These are phyloP conservation scores for Pseudopyricularia javanii DNA, from an alignment of 2,329 filamentous ascomycete species.

Conservation along the genomic window DNA sequence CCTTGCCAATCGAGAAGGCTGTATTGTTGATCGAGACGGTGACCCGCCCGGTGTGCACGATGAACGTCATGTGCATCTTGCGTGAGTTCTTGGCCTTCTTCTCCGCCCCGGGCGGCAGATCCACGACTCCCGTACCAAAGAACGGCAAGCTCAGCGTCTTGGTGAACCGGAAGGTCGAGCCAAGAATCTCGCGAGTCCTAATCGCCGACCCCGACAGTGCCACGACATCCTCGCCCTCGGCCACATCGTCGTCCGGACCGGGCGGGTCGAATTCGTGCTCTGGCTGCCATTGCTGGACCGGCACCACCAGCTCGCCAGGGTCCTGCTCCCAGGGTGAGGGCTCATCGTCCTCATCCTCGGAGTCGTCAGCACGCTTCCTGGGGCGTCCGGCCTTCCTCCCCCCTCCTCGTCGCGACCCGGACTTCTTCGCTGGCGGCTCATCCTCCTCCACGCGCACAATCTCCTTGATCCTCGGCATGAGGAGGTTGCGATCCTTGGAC, in stretches of 20 bases:
- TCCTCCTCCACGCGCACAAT: conserved; percentile 62
- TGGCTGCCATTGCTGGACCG: conserved; percentile 52
- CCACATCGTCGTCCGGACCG: conserved; percentile 39
- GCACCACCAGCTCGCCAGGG: conserved; percentile 50
- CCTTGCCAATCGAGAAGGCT: conserved; percentile 71
- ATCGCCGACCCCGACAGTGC: conserved; percentile 44
- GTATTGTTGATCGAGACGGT: conserved; percentile 65
- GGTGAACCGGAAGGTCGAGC: conserved; percentile 71
- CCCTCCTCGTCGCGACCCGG: conserved; percentile 7
- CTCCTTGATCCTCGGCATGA: conserved; percentile 62
- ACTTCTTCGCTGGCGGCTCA: conserved; percentile 13
- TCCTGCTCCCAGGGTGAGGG: conserved; percentile 61
- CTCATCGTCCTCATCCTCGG: conserved; percentile 26
- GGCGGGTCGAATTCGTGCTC: conserved; percentile 41
- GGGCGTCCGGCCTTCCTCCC: not conserved
- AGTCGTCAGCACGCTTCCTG: conserved; percentile 19
- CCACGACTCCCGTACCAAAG: conserved; percentile 81
- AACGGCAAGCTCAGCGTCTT: conserved; percentile 79
- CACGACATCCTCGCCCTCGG: conserved; percentile 40
- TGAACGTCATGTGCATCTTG: conserved; percentile 96
- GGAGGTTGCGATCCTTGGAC: conserved; percentile 31
- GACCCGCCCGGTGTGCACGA: conserved; percentile 74
- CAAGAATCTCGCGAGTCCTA: conserved; percentile 43
- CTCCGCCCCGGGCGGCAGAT: conserved; percentile 68
- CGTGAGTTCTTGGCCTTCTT: conserved; percentile 88